Evolutionary conservation across 345 rosid genomes (phyloP), one percentile per base, ranked within the genome.

Genomic region (Eucalyptus lansdowneana): DNA sequence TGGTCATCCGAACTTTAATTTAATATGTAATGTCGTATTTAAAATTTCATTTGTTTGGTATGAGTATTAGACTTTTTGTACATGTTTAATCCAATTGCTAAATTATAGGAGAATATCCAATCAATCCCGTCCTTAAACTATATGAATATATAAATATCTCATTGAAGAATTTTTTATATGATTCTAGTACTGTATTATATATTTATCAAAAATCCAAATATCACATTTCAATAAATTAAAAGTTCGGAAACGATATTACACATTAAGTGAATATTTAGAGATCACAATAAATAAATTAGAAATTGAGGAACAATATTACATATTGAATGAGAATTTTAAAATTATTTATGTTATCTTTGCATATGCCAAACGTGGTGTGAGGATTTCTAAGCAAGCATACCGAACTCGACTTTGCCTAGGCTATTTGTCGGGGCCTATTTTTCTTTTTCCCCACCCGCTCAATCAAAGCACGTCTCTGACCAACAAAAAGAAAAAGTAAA

Each of bases 1-100:
- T 56, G 0, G 0, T 0, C 1, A 2, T 0, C 25, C 0, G 0
- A 53, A 21, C 1, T 8, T 53, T 53, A 21, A 53, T 2, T 21
- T 21, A 53, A 2, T 8, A 1, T 19, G 11, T 53, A 53, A 53
- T 53, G 1, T 53, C 25, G 0, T 53, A 53, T 53, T 2, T 53
- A 53, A 53, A 53, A 4, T 21, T 53, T 53, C 1, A 53, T 53
- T 53, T 53, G 24, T 53, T 53, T 0, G 1, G 0, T 53, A 2
- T 53, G 11, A 21, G 10, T 21, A 0, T 53, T 53, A 10, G 0
- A 8, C 25, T 21, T 53, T 53, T 21, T 53, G 1, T 4, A 21
- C 21, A 53, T 53, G 5, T 53, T 53, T 3, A 53, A 53, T 21
- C 58, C 5, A 8, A 21, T 19, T 0, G 0, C 58, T 21, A 21